phyloP scores from a whole-genome alignment of 768 basidiomycete genomes.

The Suillus subluteus region DNA sequence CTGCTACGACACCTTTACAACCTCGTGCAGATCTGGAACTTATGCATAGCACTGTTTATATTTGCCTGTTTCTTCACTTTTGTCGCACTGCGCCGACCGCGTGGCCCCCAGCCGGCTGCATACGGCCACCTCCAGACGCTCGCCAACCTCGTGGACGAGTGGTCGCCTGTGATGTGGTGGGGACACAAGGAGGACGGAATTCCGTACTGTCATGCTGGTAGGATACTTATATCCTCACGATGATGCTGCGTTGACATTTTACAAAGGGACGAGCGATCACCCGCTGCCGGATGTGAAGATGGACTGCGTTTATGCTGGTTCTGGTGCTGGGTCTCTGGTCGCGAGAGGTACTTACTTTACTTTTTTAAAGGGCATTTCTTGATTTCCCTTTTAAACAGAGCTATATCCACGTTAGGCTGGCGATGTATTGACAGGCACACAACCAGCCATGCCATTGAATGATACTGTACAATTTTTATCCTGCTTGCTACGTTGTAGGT shows the following conservation, averaged over 20 bases:
- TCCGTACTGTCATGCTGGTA: constrained; percentile 25
- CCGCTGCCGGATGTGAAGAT: constrained; percentile 25
- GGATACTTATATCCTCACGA: background rate
- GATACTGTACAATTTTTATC: too few species aligned
- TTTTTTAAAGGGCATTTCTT: too few species aligned
- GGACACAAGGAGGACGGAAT: constrained; percentile 24
- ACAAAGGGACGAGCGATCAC: constrained; percentile 9
- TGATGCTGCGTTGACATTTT: background rate
- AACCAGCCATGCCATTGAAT: too few species aligned
- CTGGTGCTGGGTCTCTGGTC: background rate
- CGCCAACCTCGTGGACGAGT: constrained; percentile 39
- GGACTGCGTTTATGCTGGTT: constrained; percentile 23
- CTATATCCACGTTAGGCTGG: too few species aligned
- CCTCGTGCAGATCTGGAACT: constrained; percentile 28
- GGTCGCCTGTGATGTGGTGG: constrained; percentile 38
- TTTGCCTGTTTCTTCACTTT: constrained; percentile 22
- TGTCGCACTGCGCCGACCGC: constrained; percentile 20
- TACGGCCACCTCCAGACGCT: constrained; percentile 40
- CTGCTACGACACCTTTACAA: background rate
- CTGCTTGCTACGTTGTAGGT: too few species aligned
- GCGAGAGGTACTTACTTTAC: too few species aligned
- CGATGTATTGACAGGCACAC: too few species aligned
- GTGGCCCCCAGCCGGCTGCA: constrained; percentile 32
- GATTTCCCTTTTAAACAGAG: too few species aligned
- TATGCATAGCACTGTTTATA: constrained; percentile 24